Evolutionary conservation across 306 rosid genomes (phyloP).

Genomic region (Mucuna pruriens): DNA sequence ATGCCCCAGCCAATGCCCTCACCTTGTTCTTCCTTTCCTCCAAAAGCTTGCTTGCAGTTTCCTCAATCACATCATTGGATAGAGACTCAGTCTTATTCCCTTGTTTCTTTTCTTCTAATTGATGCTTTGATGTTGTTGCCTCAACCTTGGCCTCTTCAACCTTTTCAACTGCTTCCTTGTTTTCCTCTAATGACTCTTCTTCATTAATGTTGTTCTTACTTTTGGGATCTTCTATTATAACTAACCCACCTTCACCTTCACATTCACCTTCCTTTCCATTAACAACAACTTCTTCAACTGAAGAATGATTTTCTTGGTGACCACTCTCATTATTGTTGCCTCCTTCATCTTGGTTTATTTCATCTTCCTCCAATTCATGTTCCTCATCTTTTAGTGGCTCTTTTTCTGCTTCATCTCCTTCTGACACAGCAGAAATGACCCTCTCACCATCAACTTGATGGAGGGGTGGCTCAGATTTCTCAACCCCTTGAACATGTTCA

Average conservation of each 20-base stretch:
- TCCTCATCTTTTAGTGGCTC: not conserved
- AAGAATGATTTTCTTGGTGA: conserved; percentile 17
- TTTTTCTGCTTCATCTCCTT: not conserved
- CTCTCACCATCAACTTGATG: conserved; percentile 25
- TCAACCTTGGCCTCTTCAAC: conserved; percentile 8
- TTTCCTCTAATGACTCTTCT: not conserved
- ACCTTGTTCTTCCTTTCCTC: conserved; percentile 77
- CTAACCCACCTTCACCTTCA: conserved; percentile 18
- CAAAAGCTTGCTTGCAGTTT: conserved; percentile 63
- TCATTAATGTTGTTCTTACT: conserved; percentile 14
- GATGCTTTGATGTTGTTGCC: conserved; percentile 4
- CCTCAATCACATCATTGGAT: conserved; percentile 65
- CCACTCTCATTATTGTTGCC: not conserved
- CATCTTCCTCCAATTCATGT: conserved; percentile 25
- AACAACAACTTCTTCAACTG: conserved; percentile 31
- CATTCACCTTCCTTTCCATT: not conserved
- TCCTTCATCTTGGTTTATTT: not conserved
- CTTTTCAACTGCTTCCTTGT: conserved; percentile 17
- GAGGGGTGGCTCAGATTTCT: conserved; percentile 1
- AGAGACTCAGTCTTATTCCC: conserved; percentile 60
- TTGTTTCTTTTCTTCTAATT: conserved; percentile 17
- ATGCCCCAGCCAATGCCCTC: conserved; percentile 81
- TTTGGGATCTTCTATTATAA: conserved; percentile 7
- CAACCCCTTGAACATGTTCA: conserved; percentile 6
- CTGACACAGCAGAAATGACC: conserved; percentile 31